Evolutionary conservation across 805 yeast genomes (phyloP), one percentile per base, ranked within the genome.

Genomic region (Lachancea lanzarotensis): DNA sequence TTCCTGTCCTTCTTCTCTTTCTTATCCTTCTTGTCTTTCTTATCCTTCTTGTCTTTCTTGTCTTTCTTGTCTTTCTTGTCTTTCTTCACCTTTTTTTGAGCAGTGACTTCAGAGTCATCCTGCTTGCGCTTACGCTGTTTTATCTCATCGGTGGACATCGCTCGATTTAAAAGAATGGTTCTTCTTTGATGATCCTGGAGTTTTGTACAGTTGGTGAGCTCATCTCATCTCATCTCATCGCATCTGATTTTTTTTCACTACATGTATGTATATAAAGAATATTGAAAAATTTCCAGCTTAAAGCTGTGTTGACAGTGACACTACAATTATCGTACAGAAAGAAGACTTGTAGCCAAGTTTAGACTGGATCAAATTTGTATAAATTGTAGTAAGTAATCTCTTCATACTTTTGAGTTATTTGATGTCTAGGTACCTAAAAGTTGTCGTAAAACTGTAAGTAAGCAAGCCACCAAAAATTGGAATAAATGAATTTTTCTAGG

Each of bases 121-220:
- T 52, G 50, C 53, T 66, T 62, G 56, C 68, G 68, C 50, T 73
- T 70, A 47, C 65, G 70, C 20, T 66, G 66, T 42, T 63, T 63
- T 43, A 65, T 57, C 35, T 66, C 66, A 48, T 69, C 68, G 56
- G 68, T 68, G 10, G 63, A 54, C 61, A 62, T 63, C 45, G 52
- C 59, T 8, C 7, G 25, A 8, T 6, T 3, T 30, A 11, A 27
- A 30, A 3, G 35, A n/a, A 33, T 33, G 11, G 12, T 12, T 33
- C 12, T 3, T 18, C 12, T 18, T 35, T 19, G 12, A 17, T n/a
- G 13, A 7, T 35, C 27, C 6, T 17, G 13, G 8, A 22, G 31
- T 29, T 13, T 29, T 29, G 13, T 3, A 29, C 13, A 7, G 31
- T 29, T 29, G 31, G 15, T 29, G 31, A 12, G 31, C 46, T 40